Base-by-base conservation (phyloP, 345 rosid species). In the Alliaria petiolata region DNA sequence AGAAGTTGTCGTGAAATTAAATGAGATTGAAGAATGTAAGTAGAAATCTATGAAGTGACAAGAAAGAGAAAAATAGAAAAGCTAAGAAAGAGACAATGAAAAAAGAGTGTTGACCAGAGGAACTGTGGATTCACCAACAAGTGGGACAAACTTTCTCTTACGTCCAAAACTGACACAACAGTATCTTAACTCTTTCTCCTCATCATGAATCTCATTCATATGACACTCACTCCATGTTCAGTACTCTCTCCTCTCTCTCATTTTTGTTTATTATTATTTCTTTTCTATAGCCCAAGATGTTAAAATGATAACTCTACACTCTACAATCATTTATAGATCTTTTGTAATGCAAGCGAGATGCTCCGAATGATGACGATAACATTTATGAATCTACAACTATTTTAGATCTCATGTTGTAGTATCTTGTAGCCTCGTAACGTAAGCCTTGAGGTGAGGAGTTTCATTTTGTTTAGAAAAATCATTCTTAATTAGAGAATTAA, bases 91-190 rank as follows among this genome's bases (percentile, higher is more conserved):
- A 52, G 74, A 75, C 74, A 75, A 75, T 9, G 31, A 45, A 26
- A 75, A 49, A 74, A 66, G 58, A 52, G 74, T 67, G 74, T 75
- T 75, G 78, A 67, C 74, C 50, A 67, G 50, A 51, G 74, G 68
- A 46, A 75, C 78, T 75, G 78, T 74, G 73, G 73, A 74, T 74
- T 67, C 63, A 74, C 78, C 78, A 68, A 75, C 78, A 75, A 75
- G 58, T 75, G 74, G 74, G 78, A 75, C 78, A 75, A 75, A 75
- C 64, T 75, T 68, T 67, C 50, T 68, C 69, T 62, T 61, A 68
- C 58, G 68, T 75, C 74, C 35, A 44, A 75, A 75, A 52, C 78
- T 75, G 74, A 75, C 74, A 67, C 69, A 61, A 75, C 64, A 75
- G 78, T 75, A 33, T 61, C 34, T 68, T 68, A 75, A 75, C 78